phyloP scores from a whole-genome alignment of 371 early-diverging fungal species.

The Mucor ambiguus region DNA sequence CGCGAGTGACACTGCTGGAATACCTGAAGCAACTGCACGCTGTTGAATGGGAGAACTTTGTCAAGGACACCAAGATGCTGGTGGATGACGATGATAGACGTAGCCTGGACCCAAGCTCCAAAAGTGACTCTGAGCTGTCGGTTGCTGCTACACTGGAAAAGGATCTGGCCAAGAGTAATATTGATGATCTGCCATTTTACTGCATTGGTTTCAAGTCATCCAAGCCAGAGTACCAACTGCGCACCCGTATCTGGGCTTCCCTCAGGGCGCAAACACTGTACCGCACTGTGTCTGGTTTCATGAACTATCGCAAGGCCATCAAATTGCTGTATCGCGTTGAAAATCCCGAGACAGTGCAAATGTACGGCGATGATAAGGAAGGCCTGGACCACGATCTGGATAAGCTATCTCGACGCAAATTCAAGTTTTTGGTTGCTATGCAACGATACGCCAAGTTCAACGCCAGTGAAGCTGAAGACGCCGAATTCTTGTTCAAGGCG shows the following conservation, averaged over 20 bases:
- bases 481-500: slow-evolving; percentile 75
- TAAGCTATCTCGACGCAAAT: slow-evolving; percentile 73
- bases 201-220: slow-evolving; percentile 84
- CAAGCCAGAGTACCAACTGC: slow-evolving; percentile 80
- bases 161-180: slow-evolving; percentile 39
- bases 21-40: slow-evolving; percentile 86
- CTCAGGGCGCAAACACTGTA: slow-evolving; percentile 87
- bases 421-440: slow-evolving; percentile 88
- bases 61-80: slow-evolving; percentile 83
- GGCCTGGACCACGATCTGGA: slow-evolving; percentile 72
- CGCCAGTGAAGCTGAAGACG: slow-evolving; percentile 76
- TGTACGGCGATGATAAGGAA: slow-evolving; percentile 63
- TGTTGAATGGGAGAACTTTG: slow-evolving; percentile 91
- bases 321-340: slow-evolving; percentile 83
- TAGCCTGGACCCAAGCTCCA: slow-evolving; percentile 10
- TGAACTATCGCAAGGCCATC: slow-evolving; percentile 88
- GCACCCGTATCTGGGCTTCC: slow-evolving; percentile 92
- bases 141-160: slow-evolving; percentile 19
- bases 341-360: slow-evolving; percentile 73
- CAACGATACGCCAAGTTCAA: slow-evolving; percentile 83
- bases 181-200: slow-evolving; percentile 82
- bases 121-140: slow-evolving; percentile 20
- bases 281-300: slow-evolving; percentile 88
- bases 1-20: slow-evolving; percentile 82
- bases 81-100: slow-evolving; percentile 62